Conservation (phyloP, 1,284 basidiomycete species). For the Caloboletus firmus region DNA sequence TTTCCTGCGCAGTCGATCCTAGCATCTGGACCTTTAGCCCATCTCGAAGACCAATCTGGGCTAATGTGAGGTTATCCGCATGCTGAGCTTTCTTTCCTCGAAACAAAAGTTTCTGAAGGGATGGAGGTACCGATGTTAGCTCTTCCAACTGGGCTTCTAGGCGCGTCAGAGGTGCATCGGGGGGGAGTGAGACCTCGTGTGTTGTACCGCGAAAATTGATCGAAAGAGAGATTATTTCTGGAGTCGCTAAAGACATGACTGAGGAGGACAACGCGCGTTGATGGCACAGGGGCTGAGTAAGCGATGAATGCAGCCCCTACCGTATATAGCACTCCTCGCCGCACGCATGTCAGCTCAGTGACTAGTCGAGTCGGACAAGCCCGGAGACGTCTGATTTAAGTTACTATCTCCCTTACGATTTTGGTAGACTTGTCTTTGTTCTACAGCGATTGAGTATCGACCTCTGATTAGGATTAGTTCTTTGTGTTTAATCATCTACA, state of each 20-base stretch:
- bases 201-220: constrained; percentile 50
- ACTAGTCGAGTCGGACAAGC: too few species aligned
- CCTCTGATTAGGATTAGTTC: too few species aligned
- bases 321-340: not conserved
- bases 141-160: constrained; percentile 56
- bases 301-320: constrained; percentile 4
- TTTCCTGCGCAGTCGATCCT: constrained; percentile 58
- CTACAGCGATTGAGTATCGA: too few species aligned
- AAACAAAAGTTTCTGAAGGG: constrained; percentile 68
- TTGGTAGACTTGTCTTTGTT: too few species aligned
- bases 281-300: constrained; percentile 20
- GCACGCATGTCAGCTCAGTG: too few species aligned
- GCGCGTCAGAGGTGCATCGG: constrained; percentile 46
- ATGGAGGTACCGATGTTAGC: constrained; percentile 60
- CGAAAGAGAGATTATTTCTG: constrained; percentile 32
- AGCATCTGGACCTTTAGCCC: constrained; percentile 68
- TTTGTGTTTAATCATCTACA: too few species aligned
- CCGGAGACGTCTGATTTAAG: too few species aligned
- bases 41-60: constrained; percentile 56
- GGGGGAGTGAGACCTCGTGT: constrained; percentile 46
- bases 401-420: too few species aligned
- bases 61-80: constrained; percentile 43
- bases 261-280: too few species aligned
- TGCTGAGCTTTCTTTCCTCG: constrained; percentile 59
- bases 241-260: constrained; percentile 13